Evolutionary conservation across 2,329 filamentous ascomycete species (phyloP).

Genomic region (Rachicladosporium sp.): DNA sequence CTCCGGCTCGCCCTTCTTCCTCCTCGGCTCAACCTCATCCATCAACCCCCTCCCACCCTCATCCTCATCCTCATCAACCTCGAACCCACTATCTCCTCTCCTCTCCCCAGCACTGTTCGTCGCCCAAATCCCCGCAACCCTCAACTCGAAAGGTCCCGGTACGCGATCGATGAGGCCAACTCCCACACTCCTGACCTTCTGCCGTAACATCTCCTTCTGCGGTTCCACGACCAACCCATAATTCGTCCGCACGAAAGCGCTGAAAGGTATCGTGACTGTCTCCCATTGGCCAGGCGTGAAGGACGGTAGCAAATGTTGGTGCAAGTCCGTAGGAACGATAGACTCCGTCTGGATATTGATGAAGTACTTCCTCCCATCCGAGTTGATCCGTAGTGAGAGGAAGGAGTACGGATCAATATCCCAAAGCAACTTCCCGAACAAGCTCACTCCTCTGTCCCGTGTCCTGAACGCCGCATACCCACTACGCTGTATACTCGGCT

Average conservation of each 20-base stretch:
- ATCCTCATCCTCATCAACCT: conserved; percentile 14
- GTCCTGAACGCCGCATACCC: conserved; percentile 91
- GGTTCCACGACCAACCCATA: conserved; percentile 86
- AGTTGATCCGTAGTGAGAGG: conserved; percentile 77
- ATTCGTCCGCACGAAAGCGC: conserved; percentile 90
- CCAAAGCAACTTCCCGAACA: conserved; percentile 82
- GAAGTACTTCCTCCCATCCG: conserved; percentile 83
- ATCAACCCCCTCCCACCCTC: conserved; percentile 15
- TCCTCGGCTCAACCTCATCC: conserved; percentile 19
- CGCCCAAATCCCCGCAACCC: conserved; percentile 78
- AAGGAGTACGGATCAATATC: conserved; percentile 82
- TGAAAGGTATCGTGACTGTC: conserved; percentile 81
- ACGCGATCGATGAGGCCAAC: conserved; percentile 82
- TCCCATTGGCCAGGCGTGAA: conserved; percentile 80
- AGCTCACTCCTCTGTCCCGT: conserved; percentile 56
- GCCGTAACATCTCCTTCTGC: conserved; percentile 75
- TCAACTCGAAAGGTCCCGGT: conserved; percentile 77
- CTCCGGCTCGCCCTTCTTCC: conserved; percentile 23
- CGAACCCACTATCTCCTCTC: conserved; percentile 21
- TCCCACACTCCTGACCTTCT: conserved; percentile 75
- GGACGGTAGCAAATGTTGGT: conserved; percentile 80
- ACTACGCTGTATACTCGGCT: conserved; percentile 60
- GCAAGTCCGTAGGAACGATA: conserved; percentile 85
- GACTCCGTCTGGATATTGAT: conserved; percentile 93
- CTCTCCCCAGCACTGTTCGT: conserved; percentile 51